Base-by-base conservation (phyloP, 176 grass and related monocot genomes). In the Raddia distichophylla region DNA sequence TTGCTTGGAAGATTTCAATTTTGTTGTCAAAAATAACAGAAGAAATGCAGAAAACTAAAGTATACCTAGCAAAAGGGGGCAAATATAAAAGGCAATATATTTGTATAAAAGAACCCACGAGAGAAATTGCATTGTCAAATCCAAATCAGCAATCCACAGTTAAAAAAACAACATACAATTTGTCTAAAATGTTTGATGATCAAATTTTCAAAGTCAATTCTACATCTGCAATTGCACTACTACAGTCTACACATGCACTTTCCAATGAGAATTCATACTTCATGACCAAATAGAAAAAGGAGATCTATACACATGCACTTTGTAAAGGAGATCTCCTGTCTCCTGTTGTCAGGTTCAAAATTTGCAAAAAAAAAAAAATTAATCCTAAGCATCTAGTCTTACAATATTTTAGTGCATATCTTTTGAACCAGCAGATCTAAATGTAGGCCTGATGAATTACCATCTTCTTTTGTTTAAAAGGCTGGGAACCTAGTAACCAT, bases 251-350 rank as follows among this genome's bases (percentile, higher is more conserved):
- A 16, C 1, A 52, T 72, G 69, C 49, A 52, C 15, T 72, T 27
- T 53, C 34, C 48, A 60, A 1, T 60, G 58, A 60, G 27, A 47
- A 71, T 53, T 35, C 7, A 48, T 10, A 52, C 15, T 73, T 52
- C 18, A 55, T 73, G 70, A 73, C 49, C 27, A 53, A 53, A 73
- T 14, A 73, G n/a, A n/a, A n/a, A n/a, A n/a, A n/a, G n/a, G n/a
- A n/a, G n/a, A n/a, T n/a, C n/a, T n/a, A n/a, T n/a, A n/a, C n/a
- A n/a, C n/a, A n/a, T n/a, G n/a, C n/a, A n/a, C n/a, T n/a, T n/a
- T n/a, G n/a, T n/a, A n/a, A n/a, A n/a, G n/a, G n/a, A n/a, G n/a
- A n/a, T n/a, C n/a, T 35, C 48, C 5, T 73, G 8, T 52, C 2
- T 54, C 37, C 4, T 40, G 3, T 40, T 40, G 3, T 40, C 37